Percentiles rank a stretch among this genome's conserved stretches.
phyloP scores from a whole-genome alignment of 306 rosid genomes.

The Oemleria cerasiformis region DNA sequence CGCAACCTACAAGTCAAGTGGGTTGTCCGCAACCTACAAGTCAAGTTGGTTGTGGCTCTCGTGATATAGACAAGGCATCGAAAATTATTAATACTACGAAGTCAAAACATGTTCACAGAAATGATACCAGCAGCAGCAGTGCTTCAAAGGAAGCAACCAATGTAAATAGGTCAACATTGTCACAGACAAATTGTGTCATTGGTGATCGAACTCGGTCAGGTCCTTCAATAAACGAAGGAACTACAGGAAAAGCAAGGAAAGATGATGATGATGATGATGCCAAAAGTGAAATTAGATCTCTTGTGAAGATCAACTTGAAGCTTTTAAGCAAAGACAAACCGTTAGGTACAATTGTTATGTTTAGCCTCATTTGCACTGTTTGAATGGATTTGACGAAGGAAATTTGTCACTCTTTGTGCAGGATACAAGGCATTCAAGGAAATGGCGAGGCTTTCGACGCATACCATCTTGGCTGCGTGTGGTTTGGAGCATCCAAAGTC shows the following conservation, averaged over 20 bases:
- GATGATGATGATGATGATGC: constrained; percentile 24
- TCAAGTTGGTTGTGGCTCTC: constrained; percentile 29
- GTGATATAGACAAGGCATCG: constrained; percentile 61
- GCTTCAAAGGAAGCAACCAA: constrained; percentile 29
- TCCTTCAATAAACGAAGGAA: constrained; percentile 16
- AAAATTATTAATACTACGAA: constrained; percentile 24
- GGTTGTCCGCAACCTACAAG: constrained; percentile 29
- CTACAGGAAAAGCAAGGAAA: constrained; percentile 20
- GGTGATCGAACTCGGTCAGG: constrained; percentile 28
- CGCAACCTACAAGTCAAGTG: constrained; percentile 21
- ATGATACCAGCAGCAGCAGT: constrained; percentile 15
- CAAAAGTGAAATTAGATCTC: constrained; percentile 64
- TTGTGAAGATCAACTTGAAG: constrained; percentile 76
- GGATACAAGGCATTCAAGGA: constrained; percentile 51
- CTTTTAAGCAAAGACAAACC: constrained; percentile 45
- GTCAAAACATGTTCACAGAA: constrained; percentile 20
- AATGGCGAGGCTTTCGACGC: constrained; percentile 66
- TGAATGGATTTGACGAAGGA: not conserved
- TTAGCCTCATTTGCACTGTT: not conserved
- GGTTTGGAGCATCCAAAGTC: constrained; percentile 40
- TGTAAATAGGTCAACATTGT: not conserved
- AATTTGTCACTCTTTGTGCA: constrained; percentile 22
- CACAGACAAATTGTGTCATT: not conserved
- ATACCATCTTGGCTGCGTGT: constrained; percentile 65
- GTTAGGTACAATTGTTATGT: constrained; percentile 39